Evolutionary conservation across 805 yeast genomes (phyloP), one percentile per base, ranked within the genome.

Genomic region (Candida michaelii): DNA sequence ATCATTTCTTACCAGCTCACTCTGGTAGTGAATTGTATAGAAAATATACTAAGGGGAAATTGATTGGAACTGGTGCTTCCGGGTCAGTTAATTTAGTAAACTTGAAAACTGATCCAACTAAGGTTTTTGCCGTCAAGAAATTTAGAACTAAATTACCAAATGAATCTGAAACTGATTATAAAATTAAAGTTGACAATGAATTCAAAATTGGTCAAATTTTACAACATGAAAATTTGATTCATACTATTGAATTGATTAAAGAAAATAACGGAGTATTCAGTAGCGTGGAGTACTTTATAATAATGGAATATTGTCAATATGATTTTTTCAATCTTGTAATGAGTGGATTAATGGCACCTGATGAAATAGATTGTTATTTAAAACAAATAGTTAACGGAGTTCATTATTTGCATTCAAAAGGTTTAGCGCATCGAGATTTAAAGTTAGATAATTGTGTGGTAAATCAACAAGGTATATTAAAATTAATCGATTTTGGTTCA

Each of bases 371-470:
- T 39, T 89, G 97, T 60, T 89, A 88, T 56, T 86, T 89, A 60
- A 83, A 77, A 54, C 98, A 91, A 63, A 78, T 91, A 48, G 66
- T 82, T 24, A 63, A 72, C 42, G 98, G 96, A 19, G 89, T 88
- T 5, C 57, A 66, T 3, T 88, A 85, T 63, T 62, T 91, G 47
- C 99, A 91, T 54, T 61, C 69, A 3, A 76, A 82, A 70, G 97
- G 97, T 1, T 72, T 91, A 31, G 95, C 97, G 0, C 98, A 91
- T 63, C 77, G 98, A 24, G 99, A 91, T 59, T 73, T 91, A 50
- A 91, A 91, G 60, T 71, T 91, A 25, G 99, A 91, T 62, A 91
- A 91, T 61, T 90, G 97, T 61, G 97, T 90, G 33, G 93, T 91
- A 18, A 77, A 77, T 23, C 62, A 65, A 2, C 61, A 77, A 17